Evolutionary conservation across 208 protist genomes (phyloP).

Genomic region (Leishmania braziliensis): DNA sequence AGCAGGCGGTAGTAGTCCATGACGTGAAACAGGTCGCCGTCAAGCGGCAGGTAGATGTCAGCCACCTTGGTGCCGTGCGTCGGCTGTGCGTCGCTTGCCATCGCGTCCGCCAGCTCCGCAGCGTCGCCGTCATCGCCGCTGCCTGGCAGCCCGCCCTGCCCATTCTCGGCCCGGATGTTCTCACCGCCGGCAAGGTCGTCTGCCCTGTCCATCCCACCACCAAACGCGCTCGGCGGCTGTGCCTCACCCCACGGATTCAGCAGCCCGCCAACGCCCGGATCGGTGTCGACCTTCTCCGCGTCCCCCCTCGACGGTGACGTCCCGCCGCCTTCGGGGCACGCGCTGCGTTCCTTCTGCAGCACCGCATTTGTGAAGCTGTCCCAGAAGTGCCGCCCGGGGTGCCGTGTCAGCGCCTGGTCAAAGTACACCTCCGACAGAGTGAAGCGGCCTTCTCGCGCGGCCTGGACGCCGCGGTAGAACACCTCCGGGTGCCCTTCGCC

Average conservation of each 20-base stretch:
- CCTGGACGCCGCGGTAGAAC: constrained; percentile 11
- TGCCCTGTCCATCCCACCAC: neutral
- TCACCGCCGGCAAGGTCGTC: neutral
- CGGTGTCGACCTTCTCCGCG: neutral
- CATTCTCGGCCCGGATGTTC: neutral
- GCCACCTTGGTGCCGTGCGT: neutral
- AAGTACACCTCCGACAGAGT: constrained; percentile 13
- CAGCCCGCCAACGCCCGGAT: too few relatives aligned
- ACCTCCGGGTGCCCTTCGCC: neutral
- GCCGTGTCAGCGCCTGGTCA: neutral
- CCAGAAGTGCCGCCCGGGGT: constrained; percentile 13
- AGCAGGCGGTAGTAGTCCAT: constrained; percentile 25
- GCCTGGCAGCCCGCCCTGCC: neutral
- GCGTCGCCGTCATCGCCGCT: neutral
- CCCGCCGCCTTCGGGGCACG: neutral
- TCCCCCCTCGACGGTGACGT: too few relatives aligned
- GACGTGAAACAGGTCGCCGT: constrained; percentile 18
- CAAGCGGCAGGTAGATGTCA: constrained; percentile 24
- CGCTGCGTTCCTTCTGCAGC: neutral
- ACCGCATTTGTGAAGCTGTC: neutral
- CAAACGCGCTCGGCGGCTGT: neutral
- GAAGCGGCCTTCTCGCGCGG: constrained; percentile 4
- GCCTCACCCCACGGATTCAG: neutral
- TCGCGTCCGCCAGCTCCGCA: neutral
- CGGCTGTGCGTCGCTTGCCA: neutral